Conservation (phyloP, 2,329 filamentous ascomycete species). For the Cladosporium sp. region DNA sequence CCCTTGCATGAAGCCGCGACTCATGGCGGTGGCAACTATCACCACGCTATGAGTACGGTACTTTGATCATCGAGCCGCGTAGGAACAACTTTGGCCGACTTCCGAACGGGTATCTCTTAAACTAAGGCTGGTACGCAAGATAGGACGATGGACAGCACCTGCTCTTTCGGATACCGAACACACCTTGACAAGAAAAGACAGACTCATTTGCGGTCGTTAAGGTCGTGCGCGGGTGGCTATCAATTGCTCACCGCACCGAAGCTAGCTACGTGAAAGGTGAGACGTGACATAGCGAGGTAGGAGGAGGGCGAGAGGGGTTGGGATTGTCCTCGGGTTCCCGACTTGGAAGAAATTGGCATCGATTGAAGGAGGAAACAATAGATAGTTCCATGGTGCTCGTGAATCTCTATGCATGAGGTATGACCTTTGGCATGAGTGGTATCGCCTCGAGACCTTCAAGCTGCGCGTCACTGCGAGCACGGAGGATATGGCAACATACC, state of each 20-base stretch:
- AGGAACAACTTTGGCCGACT: background rate
- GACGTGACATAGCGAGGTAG: too few relatives aligned
- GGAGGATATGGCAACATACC: background rate
- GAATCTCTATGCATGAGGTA: background rate
- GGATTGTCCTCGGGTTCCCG: too few relatives aligned
- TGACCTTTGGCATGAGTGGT: background rate
- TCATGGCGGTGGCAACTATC: background rate
- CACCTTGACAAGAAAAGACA: background rate
- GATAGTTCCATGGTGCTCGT: background rate
- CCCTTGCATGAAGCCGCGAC: background rate
- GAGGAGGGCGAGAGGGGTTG: too few relatives aligned
- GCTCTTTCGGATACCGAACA: background rate
- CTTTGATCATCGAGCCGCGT: background rate
- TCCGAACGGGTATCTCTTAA: background rate
- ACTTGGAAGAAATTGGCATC: too few relatives aligned
- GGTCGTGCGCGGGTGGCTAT: background rate
- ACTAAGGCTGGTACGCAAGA: background rate
- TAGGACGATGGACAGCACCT: background rate
- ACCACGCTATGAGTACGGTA: background rate
- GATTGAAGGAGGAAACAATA: background rate
- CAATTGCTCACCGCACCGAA: background rate
- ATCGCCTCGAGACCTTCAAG: background rate
- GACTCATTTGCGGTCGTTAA: background rate
- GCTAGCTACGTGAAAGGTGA: too few relatives aligned
- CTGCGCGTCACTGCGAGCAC: background rate